phyloP scores from a whole-genome alignment of 2,329 filamentous ascomycete genomes.

The Venturia carpophila region DNA sequence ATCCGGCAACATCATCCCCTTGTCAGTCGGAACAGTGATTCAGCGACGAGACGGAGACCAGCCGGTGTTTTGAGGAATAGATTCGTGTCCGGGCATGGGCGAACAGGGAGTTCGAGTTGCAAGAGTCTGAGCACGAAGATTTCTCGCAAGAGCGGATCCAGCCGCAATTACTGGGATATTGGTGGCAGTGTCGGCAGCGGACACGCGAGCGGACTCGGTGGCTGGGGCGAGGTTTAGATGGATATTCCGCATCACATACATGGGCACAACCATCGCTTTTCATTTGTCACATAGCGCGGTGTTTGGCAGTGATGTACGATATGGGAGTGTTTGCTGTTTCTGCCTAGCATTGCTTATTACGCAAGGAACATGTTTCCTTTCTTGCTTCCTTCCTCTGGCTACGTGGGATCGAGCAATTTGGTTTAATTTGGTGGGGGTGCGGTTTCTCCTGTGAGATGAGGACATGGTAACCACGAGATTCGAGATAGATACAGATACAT shows the following conservation, averaged over 20 bases:
- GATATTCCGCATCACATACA: too few species aligned
- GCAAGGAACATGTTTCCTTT: background rate
- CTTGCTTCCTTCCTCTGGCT: background rate
- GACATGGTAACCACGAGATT: background rate
- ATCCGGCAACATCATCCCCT: slow-evolving; percentile 87
- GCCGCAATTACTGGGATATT: slow-evolving; percentile 19
- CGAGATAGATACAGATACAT: too few species aligned
- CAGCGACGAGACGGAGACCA: slow-evolving; percentile 27
- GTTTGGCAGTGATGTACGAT: background rate
- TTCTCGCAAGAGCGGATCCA: slow-evolving; percentile 40
- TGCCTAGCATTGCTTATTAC: background rate
- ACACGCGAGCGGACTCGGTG: slow-evolving; percentile 14
- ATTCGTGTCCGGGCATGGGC: slow-evolving; percentile 20
- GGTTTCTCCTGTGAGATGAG: background rate
- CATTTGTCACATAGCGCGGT: background rate
- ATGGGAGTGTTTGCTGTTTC: background rate
- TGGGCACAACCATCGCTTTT: background rate
- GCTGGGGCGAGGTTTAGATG: slow-evolving; percentile 16
- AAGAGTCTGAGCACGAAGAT: slow-evolving; percentile 80
- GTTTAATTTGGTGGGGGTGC: background rate
- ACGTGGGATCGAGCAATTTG: background rate
- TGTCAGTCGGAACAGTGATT: slow-evolving; percentile 41
- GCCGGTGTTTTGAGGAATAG: slow-evolving; percentile 41
- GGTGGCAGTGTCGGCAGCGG: slow-evolving; percentile 17
- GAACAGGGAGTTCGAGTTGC: slow-evolving; percentile 54